Conservation (phyloP, 169 alveolate species). For the Plasmodium vivax region DNA sequence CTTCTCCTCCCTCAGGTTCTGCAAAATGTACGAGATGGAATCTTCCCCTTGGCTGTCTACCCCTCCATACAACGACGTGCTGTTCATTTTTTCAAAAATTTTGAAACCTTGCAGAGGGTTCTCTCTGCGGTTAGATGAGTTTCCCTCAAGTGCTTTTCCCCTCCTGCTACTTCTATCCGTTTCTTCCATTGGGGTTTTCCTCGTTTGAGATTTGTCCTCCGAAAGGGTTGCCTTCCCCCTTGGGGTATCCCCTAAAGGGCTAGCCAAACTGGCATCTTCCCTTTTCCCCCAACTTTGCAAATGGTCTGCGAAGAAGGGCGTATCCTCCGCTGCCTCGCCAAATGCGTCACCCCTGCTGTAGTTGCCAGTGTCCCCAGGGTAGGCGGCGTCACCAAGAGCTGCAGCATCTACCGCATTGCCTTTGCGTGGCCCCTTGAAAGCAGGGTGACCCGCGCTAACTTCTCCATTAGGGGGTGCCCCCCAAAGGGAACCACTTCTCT, state of each 20-base stretch:
- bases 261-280: neutral
- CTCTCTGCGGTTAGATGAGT: neutral
- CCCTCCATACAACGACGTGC: constrained; percentile 29
- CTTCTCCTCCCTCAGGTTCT: neutral
- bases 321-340: neutral
- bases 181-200: neutral
- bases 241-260: neutral
- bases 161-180: constrained; percentile 14
- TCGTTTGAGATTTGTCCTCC: neutral
- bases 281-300: neutral
- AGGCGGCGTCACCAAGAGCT: too few species aligned
- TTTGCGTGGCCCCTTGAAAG: neutral
- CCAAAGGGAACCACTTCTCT: neutral
- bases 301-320: neutral
- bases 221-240: neutral
- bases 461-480: neutral
- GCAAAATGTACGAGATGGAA: constrained; percentile 13
- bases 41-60: neutral
- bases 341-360: neutral
- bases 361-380: neutral
- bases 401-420: neutral
- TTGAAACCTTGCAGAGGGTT: constrained; percentile 3
- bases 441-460: neutral
- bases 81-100: constrained; percentile 71
- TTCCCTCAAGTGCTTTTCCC: constrained; percentile 40